These are phyloP conservation scores for Fusarium liriodendri DNA, from an alignment of 2,329 filamentous ascomycete species.

Conservation along the genomic window DNA sequence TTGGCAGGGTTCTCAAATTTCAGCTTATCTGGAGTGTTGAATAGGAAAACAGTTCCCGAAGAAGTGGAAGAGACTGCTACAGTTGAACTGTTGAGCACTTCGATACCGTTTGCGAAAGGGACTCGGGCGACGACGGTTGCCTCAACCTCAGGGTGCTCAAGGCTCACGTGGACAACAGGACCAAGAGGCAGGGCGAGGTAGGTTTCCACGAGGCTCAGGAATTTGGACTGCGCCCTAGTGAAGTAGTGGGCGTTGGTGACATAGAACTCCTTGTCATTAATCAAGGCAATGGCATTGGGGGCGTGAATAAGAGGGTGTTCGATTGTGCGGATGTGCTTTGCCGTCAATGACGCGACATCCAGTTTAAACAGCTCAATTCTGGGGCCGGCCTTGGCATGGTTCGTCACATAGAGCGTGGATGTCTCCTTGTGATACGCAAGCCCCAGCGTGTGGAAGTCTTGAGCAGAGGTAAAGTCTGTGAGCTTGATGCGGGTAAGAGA, in stretches of 20 bases:
- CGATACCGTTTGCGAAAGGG: constrained; percentile 56
- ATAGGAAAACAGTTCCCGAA: constrained; percentile 23
- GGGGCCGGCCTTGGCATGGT: constrained; percentile 50
- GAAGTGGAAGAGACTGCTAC: constrained; percentile 53
- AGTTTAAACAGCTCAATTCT: constrained; percentile 55
- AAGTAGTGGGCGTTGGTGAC: constrained; percentile 57
- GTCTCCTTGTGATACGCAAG: constrained; percentile 51
- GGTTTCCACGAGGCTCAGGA: constrained; percentile 49
- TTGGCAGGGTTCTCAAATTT: not conserved
- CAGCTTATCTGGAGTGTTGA: constrained; percentile 2
- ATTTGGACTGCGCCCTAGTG: constrained; percentile 31
- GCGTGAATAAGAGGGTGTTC: constrained; percentile 51
- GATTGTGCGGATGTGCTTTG: constrained; percentile 51
- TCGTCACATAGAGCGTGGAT: constrained; percentile 51
- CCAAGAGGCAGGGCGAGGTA: constrained; percentile 48
- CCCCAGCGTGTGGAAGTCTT: constrained; percentile 55
- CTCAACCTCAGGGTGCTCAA: constrained; percentile 16
- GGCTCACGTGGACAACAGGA: constrained; percentile 50
- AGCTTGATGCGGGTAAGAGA: constrained; percentile 40
- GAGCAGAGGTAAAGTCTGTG: constrained; percentile 30
- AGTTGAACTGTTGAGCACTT: constrained; percentile 52
- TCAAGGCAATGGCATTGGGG: constrained; percentile 53
- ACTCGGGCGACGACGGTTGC: constrained; percentile 47
- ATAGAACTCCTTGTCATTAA: constrained; percentile 51
- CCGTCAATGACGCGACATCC: constrained; percentile 47